phyloP scores from a whole-genome alignment of 73 alveolate species.

The Loxodes magnus region DNA sequence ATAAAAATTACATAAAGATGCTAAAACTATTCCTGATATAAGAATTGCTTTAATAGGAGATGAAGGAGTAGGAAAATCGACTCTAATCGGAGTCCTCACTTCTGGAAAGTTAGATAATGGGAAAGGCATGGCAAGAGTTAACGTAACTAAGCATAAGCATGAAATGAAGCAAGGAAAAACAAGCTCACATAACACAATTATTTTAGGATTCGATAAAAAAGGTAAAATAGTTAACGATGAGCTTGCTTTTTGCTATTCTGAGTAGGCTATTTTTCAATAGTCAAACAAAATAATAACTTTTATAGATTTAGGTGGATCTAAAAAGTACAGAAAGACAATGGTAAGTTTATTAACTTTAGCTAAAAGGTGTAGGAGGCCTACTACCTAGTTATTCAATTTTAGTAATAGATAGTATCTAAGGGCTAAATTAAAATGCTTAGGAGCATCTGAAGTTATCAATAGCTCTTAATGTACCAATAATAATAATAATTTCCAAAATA shows the following conservation, averaged over 20 bases:
- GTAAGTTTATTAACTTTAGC: no score
- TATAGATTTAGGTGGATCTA: conserved; percentile 6
- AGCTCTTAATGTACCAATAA: conserved; percentile 8
- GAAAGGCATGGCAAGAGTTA: conserved; percentile 3
- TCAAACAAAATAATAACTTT: conserved; percentile 4
- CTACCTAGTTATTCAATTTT: not conserved
- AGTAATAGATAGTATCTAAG: not conserved
- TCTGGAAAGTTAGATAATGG: conserved; percentile 10
- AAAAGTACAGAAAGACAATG: not conserved
- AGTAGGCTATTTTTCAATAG: not conserved
- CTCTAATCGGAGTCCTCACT: conserved; percentile 12
- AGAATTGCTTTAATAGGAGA: conserved; percentile 9
- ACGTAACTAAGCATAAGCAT: conserved; percentile 1
- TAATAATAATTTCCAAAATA: not conserved
- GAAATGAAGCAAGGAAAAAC: conserved; percentile 9
- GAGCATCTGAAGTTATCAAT: not conserved
- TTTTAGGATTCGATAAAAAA: not conserved
- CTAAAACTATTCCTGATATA: conserved; percentile 26
- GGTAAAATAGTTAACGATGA: not conserved
- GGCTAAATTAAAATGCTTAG: not conserved
- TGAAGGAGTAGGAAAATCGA: conserved; percentile 1
- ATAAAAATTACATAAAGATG: conserved; percentile 52
- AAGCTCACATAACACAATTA: not conserved
- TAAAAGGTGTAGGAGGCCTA: conserved; percentile 1
- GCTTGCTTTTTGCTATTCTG: not conserved